A percentile compares a stretch with the other conserved stretches of the same genome.
phyloP scores from a whole-genome alignment of 192 early-diverging fungal genomes.

The Coemansia sp. region DNA sequence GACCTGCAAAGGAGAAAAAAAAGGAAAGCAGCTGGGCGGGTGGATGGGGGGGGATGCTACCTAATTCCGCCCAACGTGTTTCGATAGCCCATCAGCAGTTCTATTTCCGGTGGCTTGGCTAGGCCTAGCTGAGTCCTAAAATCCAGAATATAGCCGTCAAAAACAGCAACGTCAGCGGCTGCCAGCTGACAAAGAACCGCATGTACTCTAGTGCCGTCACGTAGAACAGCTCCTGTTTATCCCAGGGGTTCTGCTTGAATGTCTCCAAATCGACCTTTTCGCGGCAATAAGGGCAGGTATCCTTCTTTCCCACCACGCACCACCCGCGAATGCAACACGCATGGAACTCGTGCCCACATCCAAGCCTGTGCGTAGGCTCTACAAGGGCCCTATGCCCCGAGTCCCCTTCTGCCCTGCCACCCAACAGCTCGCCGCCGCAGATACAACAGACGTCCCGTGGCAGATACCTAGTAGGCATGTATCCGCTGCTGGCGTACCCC shows the following conservation, averaged over 20 bases:
- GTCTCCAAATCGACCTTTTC: slow-evolving; percentile 52
- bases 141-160: slow-evolving; percentile 38
- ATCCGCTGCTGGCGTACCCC: slow-evolving; percentile 26
- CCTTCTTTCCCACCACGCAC: slow-evolving; percentile 54
- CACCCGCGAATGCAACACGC: slow-evolving; percentile 55
- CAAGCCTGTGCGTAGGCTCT: slow-evolving; percentile 43
- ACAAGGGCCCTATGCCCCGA: neutral
- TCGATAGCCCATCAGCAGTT: neutral
- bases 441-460: slow-evolving; percentile 40
- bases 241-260: slow-evolving; percentile 52
- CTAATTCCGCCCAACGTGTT: slow-evolving; percentile 1
- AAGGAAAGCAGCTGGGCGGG: neutral
- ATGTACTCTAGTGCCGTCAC: slow-evolving; percentile 52
- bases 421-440: slow-evolving; percentile 35
- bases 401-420: neutral
- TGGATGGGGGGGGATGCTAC: neutral
- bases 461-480: slow-evolving; percentile 36
- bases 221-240: slow-evolving; percentile 54
- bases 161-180: slow-evolving; percentile 41
- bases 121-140: slow-evolving; percentile 37
- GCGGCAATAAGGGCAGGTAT: slow-evolving; percentile 53
- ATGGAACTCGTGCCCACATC: slow-evolving; percentile 52
- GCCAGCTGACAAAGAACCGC: slow-evolving; percentile 55
- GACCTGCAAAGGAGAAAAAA: slow-evolving; percentile 4
- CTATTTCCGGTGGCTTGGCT: neutral